Evolutionary conservation across 768 basidiomycete species (phyloP), one percentile per base, ranked within the genome.

Genomic region (Pleurotus eryngii): DNA sequence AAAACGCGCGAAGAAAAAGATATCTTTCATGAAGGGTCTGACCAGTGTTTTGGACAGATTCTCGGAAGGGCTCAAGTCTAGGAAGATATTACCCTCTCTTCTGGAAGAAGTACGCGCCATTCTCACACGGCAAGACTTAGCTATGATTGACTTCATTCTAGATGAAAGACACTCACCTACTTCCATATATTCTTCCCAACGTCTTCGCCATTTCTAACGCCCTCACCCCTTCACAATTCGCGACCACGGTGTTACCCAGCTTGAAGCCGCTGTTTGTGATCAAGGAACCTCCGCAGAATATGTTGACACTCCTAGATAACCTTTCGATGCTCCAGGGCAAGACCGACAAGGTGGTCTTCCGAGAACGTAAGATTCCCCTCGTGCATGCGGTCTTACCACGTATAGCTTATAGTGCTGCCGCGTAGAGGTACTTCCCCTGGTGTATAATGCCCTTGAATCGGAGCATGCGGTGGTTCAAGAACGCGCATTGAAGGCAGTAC

Each of bases 251-350:
- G 2, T 76, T 98, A 3, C 93, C 94, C 1, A 89, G 86, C 64
- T 78, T 98, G 37, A 94, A 90, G 65, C 96, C 95, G 0, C 72
- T 99, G 15, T 99, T 99, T 61, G 78, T 76, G 0, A 76, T 98
- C 66, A 94, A 90, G 68, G 97, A 99, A 64, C 96, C 97, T 15
- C 95, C 96, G 0, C 95, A 98, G 71, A 97, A 95, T 61, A 96
- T 98, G 92, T 71, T 98, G 50, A 95, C 94, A 0, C 73, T 99
- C 22, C 71, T 99, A 46, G 95, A 98, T 64, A 96, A 96, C 64
- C 78, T 99, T 6, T 75, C 81, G 20, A 82, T 95, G 74, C 77
- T 99, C 26, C 92, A 95, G 64, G 83, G 79, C 58, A 99, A 99
- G 74, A 95, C 94, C 1, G 86, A 90, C 55, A 92, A 94, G 60